Conservation (phyloP, 345 rosid species). For the Acer yangbiense region DNA sequence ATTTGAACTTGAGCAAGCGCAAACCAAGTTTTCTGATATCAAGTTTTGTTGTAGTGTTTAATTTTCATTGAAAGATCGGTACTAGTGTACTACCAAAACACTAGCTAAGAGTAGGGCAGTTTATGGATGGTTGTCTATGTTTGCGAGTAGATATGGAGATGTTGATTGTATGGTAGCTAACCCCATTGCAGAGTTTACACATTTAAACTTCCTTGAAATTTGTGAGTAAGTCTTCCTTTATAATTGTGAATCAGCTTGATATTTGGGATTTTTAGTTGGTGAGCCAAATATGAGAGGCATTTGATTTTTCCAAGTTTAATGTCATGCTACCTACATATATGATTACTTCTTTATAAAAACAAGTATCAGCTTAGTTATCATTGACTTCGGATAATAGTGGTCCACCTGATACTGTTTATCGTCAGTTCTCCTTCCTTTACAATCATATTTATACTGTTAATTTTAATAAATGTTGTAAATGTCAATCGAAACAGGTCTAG, state of each 20-base stretch:
- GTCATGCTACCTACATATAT: background rate
- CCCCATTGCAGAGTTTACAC: background rate
- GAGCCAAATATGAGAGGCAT: background rate
- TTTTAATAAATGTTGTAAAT: constrained; percentile 7
- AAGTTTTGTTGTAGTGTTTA: background rate
- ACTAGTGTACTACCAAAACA: background rate
- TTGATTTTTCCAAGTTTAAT: background rate
- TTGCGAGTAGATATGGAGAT: background rate
- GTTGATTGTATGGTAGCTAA: background rate
- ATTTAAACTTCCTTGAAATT: background rate
- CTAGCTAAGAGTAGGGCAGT: background rate
- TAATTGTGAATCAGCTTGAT: background rate
- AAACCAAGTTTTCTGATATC: background rate
- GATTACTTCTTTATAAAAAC: background rate
- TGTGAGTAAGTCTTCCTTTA: background rate
- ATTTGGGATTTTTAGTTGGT: background rate
- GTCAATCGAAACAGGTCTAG: constrained; percentile 47
- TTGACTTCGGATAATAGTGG: background rate
- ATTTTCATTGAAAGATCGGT: background rate
- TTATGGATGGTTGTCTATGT: background rate
- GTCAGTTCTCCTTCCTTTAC: background rate
- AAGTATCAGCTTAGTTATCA: background rate
- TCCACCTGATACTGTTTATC: background rate
- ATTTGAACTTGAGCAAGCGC: background rate
- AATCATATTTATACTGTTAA: background rate